Evolutionary conservation across 164 flowering plant species (phyloP).

Genomic region (Taxillus chinensis): DNA sequence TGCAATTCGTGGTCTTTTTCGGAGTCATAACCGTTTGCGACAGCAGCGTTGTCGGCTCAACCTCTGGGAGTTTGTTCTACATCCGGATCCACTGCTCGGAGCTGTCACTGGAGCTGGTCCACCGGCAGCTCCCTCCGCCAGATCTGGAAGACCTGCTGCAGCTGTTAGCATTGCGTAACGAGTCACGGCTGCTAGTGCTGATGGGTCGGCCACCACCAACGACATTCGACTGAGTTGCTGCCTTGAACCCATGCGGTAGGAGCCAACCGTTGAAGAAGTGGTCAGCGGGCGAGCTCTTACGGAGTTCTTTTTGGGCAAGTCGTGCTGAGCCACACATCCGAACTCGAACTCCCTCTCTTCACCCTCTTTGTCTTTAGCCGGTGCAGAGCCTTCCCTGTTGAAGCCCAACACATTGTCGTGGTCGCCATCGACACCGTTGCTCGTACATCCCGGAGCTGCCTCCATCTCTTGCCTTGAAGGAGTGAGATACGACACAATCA

Average conservation of each 20-base stretch:
- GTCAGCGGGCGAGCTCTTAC: slow-evolving; percentile 49
- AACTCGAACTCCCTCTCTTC: slow-evolving; percentile 33
- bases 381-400: no score
- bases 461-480: no score
- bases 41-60: no score
- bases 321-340: slow-evolving; percentile 23
- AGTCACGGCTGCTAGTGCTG: slow-evolving; percentile 49
- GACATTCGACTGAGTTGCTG: slow-evolving; percentile 21
- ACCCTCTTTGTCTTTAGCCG: not conserved
- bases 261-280: slow-evolving; percentile 58
- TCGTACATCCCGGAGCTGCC: no score
- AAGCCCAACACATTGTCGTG: no score
- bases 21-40: no score
- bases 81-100: slow-evolving; percentile 18
- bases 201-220: slow-evolving; percentile 22
- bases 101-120: slow-evolving; percentile 41
- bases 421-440: no score
- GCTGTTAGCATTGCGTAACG: no score
- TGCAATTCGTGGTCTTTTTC: not conserved
- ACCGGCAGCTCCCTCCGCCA: slow-evolving; percentile 34
- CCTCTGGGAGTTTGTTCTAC: slow-evolving; percentile 6
- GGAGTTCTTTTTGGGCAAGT: slow-evolving; percentile 28
- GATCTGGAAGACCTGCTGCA: no score
- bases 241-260: slow-evolving; percentile 50
- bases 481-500: no score